A percentile compares a stretch with the other conserved stretches of the same genome.
phyloP scores from a whole-genome alignment of 2,329 filamentous ascomycete species.

The Lecanicillium sp. region DNA sequence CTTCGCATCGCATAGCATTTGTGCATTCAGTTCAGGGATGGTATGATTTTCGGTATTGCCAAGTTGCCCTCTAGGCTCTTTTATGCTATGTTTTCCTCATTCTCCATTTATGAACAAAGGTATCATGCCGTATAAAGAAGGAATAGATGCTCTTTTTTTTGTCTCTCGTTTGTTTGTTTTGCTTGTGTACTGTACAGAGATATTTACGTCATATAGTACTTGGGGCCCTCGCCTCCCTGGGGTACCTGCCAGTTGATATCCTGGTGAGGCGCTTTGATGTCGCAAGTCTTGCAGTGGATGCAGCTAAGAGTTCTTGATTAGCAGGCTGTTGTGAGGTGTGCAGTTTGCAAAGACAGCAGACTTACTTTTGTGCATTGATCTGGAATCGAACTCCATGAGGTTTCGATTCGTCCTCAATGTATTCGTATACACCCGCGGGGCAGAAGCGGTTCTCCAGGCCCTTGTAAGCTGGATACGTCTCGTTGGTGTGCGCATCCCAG shows the following conservation, averaged over 20 bases:
- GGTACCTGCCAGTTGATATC: conserved; percentile 98
- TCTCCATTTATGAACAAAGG: too few species aligned
- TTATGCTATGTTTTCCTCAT: too few species aligned
- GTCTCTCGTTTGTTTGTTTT: neutral
- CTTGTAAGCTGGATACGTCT: conserved; percentile 80
- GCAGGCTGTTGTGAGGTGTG: conserved; percentile 7
- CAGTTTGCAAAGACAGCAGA: conserved; percentile 15
- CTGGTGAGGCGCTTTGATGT: conserved; percentile 94
- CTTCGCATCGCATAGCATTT: too few species aligned
- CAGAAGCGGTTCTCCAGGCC: conserved; percentile 96
- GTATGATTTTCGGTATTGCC: too few species aligned
- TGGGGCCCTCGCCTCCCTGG: conserved; percentile 75
- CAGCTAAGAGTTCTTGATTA: conserved; percentile 52
- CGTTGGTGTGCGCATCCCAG: conserved; percentile 82
- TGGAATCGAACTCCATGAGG: conserved; percentile 87
- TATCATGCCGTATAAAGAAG: too few species aligned
- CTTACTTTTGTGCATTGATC: conserved; percentile 96
- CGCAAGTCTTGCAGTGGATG: conserved; percentile 99
- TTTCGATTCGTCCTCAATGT: conserved; percentile 86
- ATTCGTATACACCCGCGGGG: conserved; percentile 95
- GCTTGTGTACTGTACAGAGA: neutral
- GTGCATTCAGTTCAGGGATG: too few species aligned
- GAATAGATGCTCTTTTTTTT: neutral
- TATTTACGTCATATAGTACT: conserved; percentile 59
- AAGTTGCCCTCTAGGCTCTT: too few species aligned